A percentile compares a stretch with the other conserved stretches of the same genome.
These are phyloP conservation scores for Discostella stelligeroides DNA, from an alignment of 108 stramenopile species.

Conservation along the genomic window DNA sequence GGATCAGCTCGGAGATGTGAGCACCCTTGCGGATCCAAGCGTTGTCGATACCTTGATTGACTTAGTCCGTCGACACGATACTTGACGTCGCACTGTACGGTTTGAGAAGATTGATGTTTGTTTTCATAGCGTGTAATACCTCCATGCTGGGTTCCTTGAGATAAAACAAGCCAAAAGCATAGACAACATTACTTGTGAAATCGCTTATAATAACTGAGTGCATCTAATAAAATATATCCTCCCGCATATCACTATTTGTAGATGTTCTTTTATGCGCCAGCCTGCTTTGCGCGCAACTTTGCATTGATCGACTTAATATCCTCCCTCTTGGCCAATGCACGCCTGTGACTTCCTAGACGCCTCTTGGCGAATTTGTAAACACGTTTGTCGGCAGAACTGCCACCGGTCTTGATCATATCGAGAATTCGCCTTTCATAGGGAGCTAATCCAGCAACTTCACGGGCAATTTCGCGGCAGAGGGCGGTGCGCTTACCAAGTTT, in stretches of 20 bases:
- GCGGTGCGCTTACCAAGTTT: constrained; percentile 74
- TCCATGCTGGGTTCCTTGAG: no score
- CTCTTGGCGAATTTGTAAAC: constrained; percentile 99
- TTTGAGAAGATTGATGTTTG: no score
- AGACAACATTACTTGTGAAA: no score
- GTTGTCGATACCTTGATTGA: constrained; percentile 79
- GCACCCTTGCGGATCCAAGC: constrained; percentile 83
- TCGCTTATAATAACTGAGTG: no score
- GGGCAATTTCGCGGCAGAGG: constrained; percentile 90
- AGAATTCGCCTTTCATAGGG: constrained; percentile 99
- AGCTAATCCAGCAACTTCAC: constrained; percentile 96
- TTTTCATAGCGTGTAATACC: no score
- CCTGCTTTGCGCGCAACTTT: constrained; percentile 85
- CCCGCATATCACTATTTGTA: no score
- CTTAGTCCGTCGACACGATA: constrained; percentile 22
- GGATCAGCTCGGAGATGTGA: constrained; percentile 81
- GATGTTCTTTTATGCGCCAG: constrained; percentile 53
- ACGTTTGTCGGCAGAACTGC: constrained; percentile 96
- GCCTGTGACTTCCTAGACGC: constrained; percentile 97
- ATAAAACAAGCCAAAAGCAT: no score
- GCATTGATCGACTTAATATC: constrained; percentile 96
- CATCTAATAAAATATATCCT: no score
- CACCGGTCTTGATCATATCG: constrained; percentile 99
- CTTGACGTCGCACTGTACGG: no score
- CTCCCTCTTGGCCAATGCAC: constrained; percentile 97